Percentiles rank a stretch among this genome's conserved stretches.
Evolutionary conservation across 768 basidiomycete species (phyloP).

Genomic region (Cyclocybe aegerita): DNA sequence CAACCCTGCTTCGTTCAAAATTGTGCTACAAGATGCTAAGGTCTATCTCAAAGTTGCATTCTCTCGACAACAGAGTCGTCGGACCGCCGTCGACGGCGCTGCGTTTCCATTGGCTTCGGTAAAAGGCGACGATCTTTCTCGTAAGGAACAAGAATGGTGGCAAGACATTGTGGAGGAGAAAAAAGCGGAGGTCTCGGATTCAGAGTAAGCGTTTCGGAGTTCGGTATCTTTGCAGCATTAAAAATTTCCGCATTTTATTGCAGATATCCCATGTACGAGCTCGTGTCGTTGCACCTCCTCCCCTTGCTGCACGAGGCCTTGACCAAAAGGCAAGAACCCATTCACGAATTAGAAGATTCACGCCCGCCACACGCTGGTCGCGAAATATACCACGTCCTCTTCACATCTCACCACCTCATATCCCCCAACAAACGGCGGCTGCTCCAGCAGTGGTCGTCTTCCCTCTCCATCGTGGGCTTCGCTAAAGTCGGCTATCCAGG

Average conservation of each 20-base stretch:
- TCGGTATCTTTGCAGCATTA: neutral
- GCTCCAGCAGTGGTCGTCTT: conserved; percentile 53
- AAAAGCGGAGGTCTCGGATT: conserved; percentile 30
- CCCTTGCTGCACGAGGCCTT: conserved; percentile 49
- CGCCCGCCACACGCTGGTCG: conserved; percentile 3
- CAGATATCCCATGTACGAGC: conserved; percentile 63
- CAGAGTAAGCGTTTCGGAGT: conserved; percentile 24
- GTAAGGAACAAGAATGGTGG: conserved; percentile 52
- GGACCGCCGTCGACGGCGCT: no score
- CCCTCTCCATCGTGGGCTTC: conserved; percentile 59
- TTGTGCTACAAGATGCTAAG: conserved; percentile 26
- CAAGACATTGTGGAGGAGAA: conserved; percentile 37
- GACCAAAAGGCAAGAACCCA: neutral
- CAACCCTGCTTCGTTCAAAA: conserved; percentile 23
- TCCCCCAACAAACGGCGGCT: conserved; percentile 63
- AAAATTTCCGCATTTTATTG: conserved; percentile 1
- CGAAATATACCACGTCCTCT: conserved; percentile 52
- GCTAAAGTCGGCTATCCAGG: conserved; percentile 78
- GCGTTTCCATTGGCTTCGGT: conserved; percentile 28
- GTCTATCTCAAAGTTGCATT: conserved; percentile 37
- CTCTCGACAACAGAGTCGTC: neutral
- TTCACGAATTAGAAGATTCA: neutral
- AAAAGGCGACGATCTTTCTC: conserved; percentile 45
- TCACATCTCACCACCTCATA: conserved; percentile 73
- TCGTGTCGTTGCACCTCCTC: conserved; percentile 56